These are phyloP conservation scores for Boletus barrowsii DNA, from an alignment of 768 basidiomycete genomes.

Conservation along the genomic window DNA sequence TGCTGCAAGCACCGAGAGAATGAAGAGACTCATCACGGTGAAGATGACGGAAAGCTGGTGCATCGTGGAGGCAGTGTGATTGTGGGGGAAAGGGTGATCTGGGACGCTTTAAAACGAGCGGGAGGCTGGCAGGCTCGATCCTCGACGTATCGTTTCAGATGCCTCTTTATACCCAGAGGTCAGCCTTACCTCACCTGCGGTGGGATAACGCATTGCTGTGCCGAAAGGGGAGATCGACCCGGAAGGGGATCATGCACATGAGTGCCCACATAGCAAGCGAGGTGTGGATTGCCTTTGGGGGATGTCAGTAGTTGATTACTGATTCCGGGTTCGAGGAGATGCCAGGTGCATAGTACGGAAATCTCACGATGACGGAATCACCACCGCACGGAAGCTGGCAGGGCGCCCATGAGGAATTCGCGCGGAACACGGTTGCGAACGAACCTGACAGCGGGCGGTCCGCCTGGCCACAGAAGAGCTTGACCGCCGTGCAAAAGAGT, in stretches of 20 bases:
- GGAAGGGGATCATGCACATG: slow-evolving; percentile 31
- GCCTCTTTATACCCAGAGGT: slow-evolving; percentile 24
- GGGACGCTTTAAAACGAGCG: neutral
- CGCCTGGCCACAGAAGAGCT: slow-evolving; percentile 1
- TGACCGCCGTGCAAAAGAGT: slow-evolving; percentile 2
- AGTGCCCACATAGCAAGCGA: slow-evolving; percentile 17
- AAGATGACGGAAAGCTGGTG: slow-evolving; percentile 25
- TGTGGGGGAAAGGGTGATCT: neutral
- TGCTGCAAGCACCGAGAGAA: slow-evolving; percentile 42
- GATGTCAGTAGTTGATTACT: slow-evolving; percentile 16
- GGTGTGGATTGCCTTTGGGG: slow-evolving; percentile 20
- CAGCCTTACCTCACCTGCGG: slow-evolving; percentile 30
- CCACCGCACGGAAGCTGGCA: slow-evolving; percentile 6
- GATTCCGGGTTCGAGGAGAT: slow-evolving; percentile 12
- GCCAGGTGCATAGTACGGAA: neutral
- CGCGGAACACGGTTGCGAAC: slow-evolving; percentile 14
- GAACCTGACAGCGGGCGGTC: slow-evolving; percentile 9
- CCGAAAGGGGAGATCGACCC: slow-evolving; percentile 24
- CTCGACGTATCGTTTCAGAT: slow-evolving; percentile 3
- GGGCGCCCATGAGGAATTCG: slow-evolving; percentile 21
- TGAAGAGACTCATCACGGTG: slow-evolving; percentile 40
- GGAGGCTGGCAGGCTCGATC: slow-evolving; percentile 1
- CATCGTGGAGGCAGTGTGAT: slow-evolving; percentile 11
- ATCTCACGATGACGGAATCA: slow-evolving; percentile 19
- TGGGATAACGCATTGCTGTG: slow-evolving; percentile 22